Percentiles rank a stretch among this genome's conserved stretches.
phyloP scores from a whole-genome alignment of 768 basidiomycete genomes.

The Psilocybe cyanescens region DNA sequence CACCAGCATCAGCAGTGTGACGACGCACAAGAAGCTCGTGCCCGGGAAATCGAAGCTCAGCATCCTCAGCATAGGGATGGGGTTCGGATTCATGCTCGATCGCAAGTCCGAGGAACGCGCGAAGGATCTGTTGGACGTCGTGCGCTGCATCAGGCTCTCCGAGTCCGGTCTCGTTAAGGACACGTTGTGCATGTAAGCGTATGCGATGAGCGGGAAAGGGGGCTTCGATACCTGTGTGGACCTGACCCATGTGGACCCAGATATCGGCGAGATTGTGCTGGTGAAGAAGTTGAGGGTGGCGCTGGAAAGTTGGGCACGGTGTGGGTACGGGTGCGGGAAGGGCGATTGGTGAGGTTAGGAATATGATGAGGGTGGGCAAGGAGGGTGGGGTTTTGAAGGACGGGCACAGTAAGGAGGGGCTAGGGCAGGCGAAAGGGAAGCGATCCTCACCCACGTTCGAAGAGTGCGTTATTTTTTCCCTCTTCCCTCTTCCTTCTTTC shows the following conservation, averaged over 20 bases:
- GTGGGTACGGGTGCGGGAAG: no score
- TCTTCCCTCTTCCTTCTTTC: no score
- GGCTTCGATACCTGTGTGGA: constrained; percentile 79
- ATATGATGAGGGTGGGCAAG: constrained; percentile 47
- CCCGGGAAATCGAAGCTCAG: no score
- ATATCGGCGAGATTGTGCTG: constrained; percentile 70
- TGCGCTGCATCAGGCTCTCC: neutral
- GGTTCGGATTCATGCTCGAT: no score
- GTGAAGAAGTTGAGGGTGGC: constrained; percentile 73
- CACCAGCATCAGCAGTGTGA: no score
- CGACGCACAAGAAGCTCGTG: no score
- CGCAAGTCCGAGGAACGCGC: no score
- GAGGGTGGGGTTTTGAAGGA: neutral
- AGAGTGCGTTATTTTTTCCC: no score
- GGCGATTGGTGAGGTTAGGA: constrained; percentile 47
- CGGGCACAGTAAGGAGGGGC: neutral
- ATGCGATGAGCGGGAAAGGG: constrained; percentile 25
- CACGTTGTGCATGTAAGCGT: neutral
- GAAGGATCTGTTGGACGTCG: no score
- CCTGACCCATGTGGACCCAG: constrained; percentile 57
- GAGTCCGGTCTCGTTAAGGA: neutral
- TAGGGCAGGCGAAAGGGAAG: constrained; percentile 44
- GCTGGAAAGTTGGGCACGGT: no score
- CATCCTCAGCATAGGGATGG: no score
- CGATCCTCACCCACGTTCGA: no score